phyloP scores from a whole-genome alignment of 495 filamentous ascomycete genomes.

The Endocarpon pusillum region DNA sequence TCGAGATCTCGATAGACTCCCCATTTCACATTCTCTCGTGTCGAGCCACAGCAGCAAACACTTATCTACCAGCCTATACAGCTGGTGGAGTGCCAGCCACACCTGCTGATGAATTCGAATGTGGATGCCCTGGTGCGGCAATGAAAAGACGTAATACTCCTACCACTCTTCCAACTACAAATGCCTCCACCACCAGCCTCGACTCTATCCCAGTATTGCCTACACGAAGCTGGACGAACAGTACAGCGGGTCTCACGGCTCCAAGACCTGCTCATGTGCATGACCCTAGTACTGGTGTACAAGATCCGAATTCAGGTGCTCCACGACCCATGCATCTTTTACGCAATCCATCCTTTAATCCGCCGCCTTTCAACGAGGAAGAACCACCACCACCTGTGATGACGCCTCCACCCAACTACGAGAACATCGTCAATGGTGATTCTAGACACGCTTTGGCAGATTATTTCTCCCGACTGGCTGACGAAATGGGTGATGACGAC shows the following conservation, averaged over 20 bases:
- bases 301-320: conserved; percentile 24
- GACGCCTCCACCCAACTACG: conserved; percentile 82
- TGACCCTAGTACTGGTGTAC: too few relatives aligned
- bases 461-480: conserved; percentile 64
- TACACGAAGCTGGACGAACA: conserved; percentile 27
- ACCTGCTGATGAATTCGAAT: conserved; percentile 38
- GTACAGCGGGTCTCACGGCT: conserved; percentile 27
- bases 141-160: conserved; percentile 22
- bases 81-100: conserved; percentile 35
- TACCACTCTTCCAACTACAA: conserved; percentile 22
- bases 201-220: conserved; percentile 11
- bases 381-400: conserved; percentile 67
- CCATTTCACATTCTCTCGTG: conserved; percentile 94
- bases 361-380: conserved; percentile 79
- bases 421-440: conserved; percentile 61
- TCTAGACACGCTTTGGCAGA: conserved; percentile 66
- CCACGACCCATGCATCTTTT: conserved; percentile 73
- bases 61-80: conserved; percentile 70
- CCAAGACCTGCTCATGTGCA: conserved; percentile 32
- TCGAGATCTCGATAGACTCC: conserved; percentile 97
- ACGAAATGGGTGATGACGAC: conserved; percentile 38
- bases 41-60: conserved; percentile 82
- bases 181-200: conserved; percentile 12
- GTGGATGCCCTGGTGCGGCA: conserved; percentile 61
- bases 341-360: conserved; percentile 75